These are phyloP conservation scores for Chaetomium cochliodes DNA, from an alignment of 495 filamentous ascomycete species.

Conservation along the genomic window DNA sequence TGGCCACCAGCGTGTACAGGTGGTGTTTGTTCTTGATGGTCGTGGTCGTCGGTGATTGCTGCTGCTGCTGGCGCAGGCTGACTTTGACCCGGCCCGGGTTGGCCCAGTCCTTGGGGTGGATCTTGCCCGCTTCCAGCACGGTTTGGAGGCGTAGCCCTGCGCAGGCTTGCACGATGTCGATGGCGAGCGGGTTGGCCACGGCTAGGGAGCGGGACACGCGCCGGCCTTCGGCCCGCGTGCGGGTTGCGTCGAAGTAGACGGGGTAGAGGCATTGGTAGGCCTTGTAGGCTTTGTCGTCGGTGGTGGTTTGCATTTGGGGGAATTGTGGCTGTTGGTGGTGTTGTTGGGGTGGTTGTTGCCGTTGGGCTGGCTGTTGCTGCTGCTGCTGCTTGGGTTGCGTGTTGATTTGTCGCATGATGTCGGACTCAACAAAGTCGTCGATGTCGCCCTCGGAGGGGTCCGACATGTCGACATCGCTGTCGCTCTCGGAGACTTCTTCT, in stretches of 20 bases:
- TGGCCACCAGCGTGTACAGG: constrained; percentile 72
- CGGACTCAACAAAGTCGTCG: constrained; percentile 52
- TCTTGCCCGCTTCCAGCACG: constrained; percentile 86
- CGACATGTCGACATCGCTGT: constrained; percentile 71
- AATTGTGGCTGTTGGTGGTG: constrained; percentile 25
- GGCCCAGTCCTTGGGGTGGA: constrained; percentile 94
- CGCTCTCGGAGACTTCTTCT: constrained; percentile 84
- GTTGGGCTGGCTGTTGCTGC: constrained; percentile 12
- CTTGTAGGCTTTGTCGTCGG: constrained; percentile 62
- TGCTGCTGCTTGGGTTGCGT: too few species aligned
- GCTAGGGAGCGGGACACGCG: constrained; percentile 69
- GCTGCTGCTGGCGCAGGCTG: constrained; percentile 43
- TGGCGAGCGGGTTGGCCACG: constrained; percentile 80
- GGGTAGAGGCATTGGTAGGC: constrained; percentile 89
- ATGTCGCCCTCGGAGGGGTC: constrained; percentile 73
- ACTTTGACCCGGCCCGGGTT: constrained; percentile 91
- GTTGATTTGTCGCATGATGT: constrained; percentile 42
- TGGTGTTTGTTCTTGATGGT: constrained; percentile 78
- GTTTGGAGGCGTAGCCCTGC: constrained; percentile 67
- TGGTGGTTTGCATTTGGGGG: constrained; percentile 40
- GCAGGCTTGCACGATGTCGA: constrained; percentile 85
- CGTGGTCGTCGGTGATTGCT: too few species aligned
- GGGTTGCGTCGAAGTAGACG: constrained; percentile 81
- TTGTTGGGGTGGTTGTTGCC: constrained; percentile 18
- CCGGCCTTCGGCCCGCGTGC: constrained; percentile 73